Conservation (phyloP, 768 basidiomycete species). For the Russula dissimulans region DNA sequence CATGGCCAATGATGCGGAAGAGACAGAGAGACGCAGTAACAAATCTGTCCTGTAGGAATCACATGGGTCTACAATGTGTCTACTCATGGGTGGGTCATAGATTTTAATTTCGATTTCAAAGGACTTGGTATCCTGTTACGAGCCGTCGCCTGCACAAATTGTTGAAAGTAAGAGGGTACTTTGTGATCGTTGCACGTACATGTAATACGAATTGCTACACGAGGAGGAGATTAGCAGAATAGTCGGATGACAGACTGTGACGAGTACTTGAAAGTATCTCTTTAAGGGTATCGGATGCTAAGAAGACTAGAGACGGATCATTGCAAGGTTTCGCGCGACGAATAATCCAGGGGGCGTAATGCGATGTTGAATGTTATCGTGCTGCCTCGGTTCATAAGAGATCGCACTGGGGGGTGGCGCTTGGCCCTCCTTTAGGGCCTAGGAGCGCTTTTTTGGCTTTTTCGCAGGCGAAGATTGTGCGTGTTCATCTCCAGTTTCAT, state of each 20-base stretch:
- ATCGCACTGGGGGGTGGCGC: not conserved
- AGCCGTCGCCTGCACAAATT: not conserved
- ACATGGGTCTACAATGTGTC: no score
- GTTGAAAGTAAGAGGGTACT: not conserved
- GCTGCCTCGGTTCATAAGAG: not conserved
- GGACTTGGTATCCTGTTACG: not conserved
- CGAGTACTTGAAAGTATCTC: not conserved
- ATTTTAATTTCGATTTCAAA: not conserved
- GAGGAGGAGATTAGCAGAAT: not conserved
- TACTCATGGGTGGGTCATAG: no score
- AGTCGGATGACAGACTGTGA: not conserved
- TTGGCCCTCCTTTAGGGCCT: not conserved
- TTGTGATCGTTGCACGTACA: not conserved
- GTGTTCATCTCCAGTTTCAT: constrained; percentile 20
- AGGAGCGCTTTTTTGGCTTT: not conserved
- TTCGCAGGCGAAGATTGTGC: not conserved
- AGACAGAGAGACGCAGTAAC: no score
- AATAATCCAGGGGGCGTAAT: not conserved
- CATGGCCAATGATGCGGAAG: no score
- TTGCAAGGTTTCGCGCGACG: not conserved
- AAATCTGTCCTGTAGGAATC: no score
- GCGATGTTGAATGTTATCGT: not conserved
- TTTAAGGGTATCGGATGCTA: not conserved
- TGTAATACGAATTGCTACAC: not conserved
- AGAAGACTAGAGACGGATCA: not conserved